Conservation (phyloP, 83 land plant genomes). For the Picea abies region DNA sequence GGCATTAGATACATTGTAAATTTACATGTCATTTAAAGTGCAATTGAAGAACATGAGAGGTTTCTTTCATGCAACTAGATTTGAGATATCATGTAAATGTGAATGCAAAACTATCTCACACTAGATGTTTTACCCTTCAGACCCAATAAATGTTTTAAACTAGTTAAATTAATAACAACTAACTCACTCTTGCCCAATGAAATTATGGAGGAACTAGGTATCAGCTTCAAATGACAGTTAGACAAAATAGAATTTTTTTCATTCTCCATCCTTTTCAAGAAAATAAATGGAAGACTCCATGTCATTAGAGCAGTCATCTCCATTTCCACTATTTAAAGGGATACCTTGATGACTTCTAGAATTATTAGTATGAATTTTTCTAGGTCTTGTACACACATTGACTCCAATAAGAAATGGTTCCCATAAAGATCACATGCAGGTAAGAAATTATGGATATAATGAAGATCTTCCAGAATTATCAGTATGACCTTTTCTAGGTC, state of each 20-base stretch:
- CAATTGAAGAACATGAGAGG: too few relatives aligned
- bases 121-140: too few relatives aligned
- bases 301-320: slow-evolving; percentile 19
- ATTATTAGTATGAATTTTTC: slow-evolving; percentile 29
- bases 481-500: slow-evolving; percentile 6
- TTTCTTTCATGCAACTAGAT: too few relatives aligned
- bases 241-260: not conserved
- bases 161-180: not conserved
- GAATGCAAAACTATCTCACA: too few relatives aligned
- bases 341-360: slow-evolving; percentile 54
- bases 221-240: not conserved
- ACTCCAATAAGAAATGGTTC: slow-evolving; percentile 83
- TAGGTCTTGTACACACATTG: slow-evolving; percentile 61
- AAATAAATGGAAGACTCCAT: too few relatives aligned
- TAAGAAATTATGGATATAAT: not conserved
- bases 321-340: slow-evolving; percentile 27
- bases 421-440: slow-evolving; percentile 26
- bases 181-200: not conserved
- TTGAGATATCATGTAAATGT: too few relatives aligned
- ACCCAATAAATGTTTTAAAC: not conserved
- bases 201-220: not conserved
- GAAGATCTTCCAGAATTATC: too few relatives aligned
- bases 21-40: too few relatives aligned
- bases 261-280: not conserved
- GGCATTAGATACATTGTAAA: too few relatives aligned